Evolutionary conservation across 345 rosid genomes (phyloP).

Genomic region (Linum usitatissimum): DNA sequence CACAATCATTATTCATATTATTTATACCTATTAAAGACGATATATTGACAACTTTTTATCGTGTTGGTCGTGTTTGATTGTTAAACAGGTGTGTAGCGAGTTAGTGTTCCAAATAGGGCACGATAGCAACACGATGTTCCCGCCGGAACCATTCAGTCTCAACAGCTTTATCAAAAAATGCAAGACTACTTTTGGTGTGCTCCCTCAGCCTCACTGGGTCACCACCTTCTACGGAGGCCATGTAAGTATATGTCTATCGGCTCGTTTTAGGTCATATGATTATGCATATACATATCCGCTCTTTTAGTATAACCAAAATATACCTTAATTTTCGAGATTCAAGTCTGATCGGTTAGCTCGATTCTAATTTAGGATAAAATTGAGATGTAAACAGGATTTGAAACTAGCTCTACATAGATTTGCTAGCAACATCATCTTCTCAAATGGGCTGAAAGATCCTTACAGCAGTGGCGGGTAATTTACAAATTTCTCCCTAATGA

Average conservation of each 20-base stretch:
- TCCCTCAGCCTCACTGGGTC: conserved; percentile 64
- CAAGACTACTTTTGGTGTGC: conserved; percentile 36
- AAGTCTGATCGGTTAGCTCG: no score
- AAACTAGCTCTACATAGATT: conserved; percentile 33
- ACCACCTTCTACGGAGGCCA: conserved; percentile 51
- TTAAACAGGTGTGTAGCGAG: conserved; percentile 49
- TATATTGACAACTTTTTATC: no score
- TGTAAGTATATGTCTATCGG: conserved; percentile 15
- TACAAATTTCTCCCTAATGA: background rate
- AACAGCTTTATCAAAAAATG: conserved; percentile 26
- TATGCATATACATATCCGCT: no score
- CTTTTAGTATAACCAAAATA: no score
- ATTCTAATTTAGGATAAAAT: no score
- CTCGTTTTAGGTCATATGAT: background rate
- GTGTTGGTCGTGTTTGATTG: background rate
- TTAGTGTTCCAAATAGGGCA: conserved; percentile 54
- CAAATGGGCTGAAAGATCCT: conserved; percentile 49
- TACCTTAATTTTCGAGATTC: no score
- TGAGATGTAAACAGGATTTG: conserved; percentile 27
- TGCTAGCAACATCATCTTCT: conserved; percentile 53
- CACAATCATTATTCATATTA: no score
- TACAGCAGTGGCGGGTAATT: conserved; percentile 46
- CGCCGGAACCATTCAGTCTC: conserved; percentile 36
- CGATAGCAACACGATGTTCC: conserved; percentile 42
- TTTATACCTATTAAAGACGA: no score